Conservation (phyloP, 2,329 filamentous ascomycete species). For the Claviceps humidiphila region DNA sequence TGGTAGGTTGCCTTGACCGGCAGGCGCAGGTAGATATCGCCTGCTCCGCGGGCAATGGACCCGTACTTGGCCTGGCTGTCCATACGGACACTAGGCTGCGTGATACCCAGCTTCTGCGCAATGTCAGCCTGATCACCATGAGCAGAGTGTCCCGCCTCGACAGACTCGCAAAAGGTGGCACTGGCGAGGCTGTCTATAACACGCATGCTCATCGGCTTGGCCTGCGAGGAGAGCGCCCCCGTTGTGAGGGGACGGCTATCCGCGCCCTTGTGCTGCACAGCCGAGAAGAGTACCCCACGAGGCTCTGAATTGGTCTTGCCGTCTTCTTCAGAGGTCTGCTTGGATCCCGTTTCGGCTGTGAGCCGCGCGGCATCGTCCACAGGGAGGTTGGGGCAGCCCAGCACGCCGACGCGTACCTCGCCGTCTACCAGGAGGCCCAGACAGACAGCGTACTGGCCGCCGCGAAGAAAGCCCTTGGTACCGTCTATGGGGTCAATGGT, state of each 20-base stretch:
- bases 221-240: constrained; percentile 28
- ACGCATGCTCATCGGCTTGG: constrained; percentile 66
- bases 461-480: constrained; percentile 91
- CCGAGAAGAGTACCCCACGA: constrained; percentile 75
- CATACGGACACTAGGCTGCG: constrained; percentile 80
- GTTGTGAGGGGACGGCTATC: constrained; percentile 59
- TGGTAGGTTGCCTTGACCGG: constrained; percentile 79
- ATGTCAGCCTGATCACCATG: constrained; percentile 77
- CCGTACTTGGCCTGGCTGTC: constrained; percentile 98
- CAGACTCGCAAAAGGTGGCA: constrained; percentile 92
- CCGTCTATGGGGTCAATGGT: constrained; percentile 95
- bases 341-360: constrained; percentile 56
- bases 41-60: constrained; percentile 83
- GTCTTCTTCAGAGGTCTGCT: constrained; percentile 51
- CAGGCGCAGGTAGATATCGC: constrained; percentile 85
- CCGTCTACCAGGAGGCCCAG: constrained; percentile 86
- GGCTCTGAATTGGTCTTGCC: too few species aligned
- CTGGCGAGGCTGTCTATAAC: constrained; percentile 57
- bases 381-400: constrained; percentile 91
- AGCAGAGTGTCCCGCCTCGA: constrained; percentile 83
- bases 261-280: constrained; percentile 66
- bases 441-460: constrained; percentile 94
- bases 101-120: constrained; percentile 74
- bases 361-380: constrained; percentile 54
- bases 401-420: constrained; percentile 82